A percentile compares a stretch with the other conserved stretches of the same genome.
phyloP scores from a whole-genome alignment of 164 flowering plant genomes.

The Malania oleifera region DNA sequence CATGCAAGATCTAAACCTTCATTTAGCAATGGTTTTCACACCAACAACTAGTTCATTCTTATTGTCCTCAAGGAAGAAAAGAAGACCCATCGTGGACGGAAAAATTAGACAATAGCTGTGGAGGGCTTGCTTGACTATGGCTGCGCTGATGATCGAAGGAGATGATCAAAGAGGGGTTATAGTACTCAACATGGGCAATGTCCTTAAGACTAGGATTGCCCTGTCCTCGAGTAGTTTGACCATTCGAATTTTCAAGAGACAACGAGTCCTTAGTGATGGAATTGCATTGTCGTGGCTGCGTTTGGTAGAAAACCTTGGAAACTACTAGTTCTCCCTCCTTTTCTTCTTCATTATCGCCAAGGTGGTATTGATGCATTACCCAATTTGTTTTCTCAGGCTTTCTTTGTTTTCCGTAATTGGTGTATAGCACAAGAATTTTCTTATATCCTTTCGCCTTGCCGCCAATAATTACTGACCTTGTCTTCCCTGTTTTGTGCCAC shows the following conservation, averaged over 20 bases:
- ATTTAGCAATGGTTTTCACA: too few species aligned
- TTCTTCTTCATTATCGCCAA: neutral
- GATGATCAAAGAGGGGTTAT: constrained; percentile 27
- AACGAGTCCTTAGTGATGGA: constrained; percentile 10
- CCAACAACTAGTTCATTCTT: too few species aligned
- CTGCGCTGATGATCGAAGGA: constrained; percentile 28
- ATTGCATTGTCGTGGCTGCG: neutral
- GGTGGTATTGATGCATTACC: constrained; percentile 1
- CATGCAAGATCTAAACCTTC: too few species aligned
- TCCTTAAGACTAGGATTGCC: constrained; percentile 15
- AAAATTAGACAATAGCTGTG: constrained; percentile 25
- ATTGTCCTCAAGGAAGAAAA: too few species aligned
- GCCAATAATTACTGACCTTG: neutral
- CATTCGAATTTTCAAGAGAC: constrained; percentile 14
- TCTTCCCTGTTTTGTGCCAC: constrained; percentile 1
- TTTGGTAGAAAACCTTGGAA: constrained; percentile 3
- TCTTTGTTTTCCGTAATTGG: neutral
- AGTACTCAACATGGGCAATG: constrained; percentile 25
- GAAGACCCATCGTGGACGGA: constrained; percentile 34
- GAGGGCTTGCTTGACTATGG: constrained; percentile 21
- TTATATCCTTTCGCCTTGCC: neutral
- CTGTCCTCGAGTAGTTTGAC: constrained; percentile 12
- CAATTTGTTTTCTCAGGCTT: neutral
- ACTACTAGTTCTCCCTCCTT: neutral
- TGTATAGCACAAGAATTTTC: neutral